These are phyloP conservation scores for Lachancea thermotolerans DNA, from an alignment of 805 yeast species.

Conservation along the genomic window DNA sequence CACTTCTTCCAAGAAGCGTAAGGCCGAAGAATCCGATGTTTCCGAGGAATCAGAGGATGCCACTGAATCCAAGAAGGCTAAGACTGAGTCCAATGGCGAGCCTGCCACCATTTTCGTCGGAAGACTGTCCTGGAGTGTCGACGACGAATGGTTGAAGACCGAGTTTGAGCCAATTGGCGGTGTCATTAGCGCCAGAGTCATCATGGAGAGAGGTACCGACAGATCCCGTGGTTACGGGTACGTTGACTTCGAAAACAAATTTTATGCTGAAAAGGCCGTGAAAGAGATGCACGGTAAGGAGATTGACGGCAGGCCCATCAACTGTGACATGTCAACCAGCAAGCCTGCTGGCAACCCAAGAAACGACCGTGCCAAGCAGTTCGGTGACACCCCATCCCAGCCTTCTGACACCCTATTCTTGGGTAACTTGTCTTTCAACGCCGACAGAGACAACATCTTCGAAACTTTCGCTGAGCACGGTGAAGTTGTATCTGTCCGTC, in stretches of 20 bases:
- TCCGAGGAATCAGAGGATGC: constrained; percentile 23
- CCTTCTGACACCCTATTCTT: constrained; percentile 95
- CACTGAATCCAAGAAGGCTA: constrained; percentile 48
- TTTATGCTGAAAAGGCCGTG: constrained; percentile 80
- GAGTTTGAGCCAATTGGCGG: constrained; percentile 84
- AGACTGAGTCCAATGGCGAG: constrained; percentile 41
- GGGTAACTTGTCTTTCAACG: constrained; percentile 92
- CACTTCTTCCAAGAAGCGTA: constrained; percentile 30
- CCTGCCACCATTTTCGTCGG: constrained; percentile 93
- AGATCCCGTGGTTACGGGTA: constrained; percentile 97
- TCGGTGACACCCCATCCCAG: constrained; percentile 82
- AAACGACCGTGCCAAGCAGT: constrained; percentile 77
- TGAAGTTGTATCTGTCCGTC: constrained; percentile 78
- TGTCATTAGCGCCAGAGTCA: constrained; percentile 83
- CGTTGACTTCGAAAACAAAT: constrained; percentile 80
- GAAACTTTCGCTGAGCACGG: constrained; percentile 73
- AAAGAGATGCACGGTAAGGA: constrained; percentile 84
- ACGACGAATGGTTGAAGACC: constrained; percentile 84
- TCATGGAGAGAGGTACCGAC: constrained; percentile 85
- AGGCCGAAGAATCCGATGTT: constrained; percentile 31
- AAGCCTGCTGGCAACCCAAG: constrained; percentile 59
- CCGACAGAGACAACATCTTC: constrained; percentile 71
- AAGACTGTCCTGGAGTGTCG: constrained; percentile 94
- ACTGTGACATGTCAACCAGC: constrained; percentile 84
- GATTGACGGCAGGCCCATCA: constrained; percentile 94